Evolutionary conservation across 2,329 filamentous ascomycete species (phyloP), one percentile per base, ranked within the genome.

Genomic region (Diplodia corticola): DNA sequence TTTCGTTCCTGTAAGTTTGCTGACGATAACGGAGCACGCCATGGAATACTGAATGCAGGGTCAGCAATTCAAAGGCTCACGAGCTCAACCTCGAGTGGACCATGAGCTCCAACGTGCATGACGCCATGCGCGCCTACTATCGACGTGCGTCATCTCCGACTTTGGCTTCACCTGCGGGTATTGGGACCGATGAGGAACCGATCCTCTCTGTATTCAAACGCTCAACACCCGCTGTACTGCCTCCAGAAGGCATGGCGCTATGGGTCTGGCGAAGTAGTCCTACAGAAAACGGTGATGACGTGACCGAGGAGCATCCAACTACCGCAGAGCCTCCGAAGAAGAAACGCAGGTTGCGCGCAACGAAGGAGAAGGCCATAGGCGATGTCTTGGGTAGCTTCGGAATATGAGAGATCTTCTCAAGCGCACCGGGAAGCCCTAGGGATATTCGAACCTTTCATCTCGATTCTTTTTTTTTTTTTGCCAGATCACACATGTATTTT

Each of bases 91-190:
- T 22, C 5, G 57, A 49, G 12, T 61, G 57, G 57, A 33, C 28
- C 3, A 49, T 61, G 4, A 49, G 40, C n/a, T 26, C 40, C 0
- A 61, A 61, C 35, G 40, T 46, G 9, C 37, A 28, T 28, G 57
- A 61, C 17, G 40, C 57, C n/a, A 33, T 61, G 26, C 26, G 57
- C n/a, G 57, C 26, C 22, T 61, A 61, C 33, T 61, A 61, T 7
- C 40, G 44, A 33, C 57, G 57, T n/a, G 40, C 57, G 5, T 12
- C 40, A 22, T 61, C 57, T 49, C 28, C 44, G 7, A n/a, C 7
- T 15, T 12, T 61, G 12, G 44, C 35, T 61, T 12, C 17, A 5
- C 20, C 26, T 5, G 5, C 30, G 9, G n/a, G 35, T n/a, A 17
- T 17, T 2, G 15, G 17, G 1, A 10, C 13, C 20, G 9, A 49